phyloP scores from a whole-genome alignment of 306 rosid species.

The Arachis stenosperma region DNA sequence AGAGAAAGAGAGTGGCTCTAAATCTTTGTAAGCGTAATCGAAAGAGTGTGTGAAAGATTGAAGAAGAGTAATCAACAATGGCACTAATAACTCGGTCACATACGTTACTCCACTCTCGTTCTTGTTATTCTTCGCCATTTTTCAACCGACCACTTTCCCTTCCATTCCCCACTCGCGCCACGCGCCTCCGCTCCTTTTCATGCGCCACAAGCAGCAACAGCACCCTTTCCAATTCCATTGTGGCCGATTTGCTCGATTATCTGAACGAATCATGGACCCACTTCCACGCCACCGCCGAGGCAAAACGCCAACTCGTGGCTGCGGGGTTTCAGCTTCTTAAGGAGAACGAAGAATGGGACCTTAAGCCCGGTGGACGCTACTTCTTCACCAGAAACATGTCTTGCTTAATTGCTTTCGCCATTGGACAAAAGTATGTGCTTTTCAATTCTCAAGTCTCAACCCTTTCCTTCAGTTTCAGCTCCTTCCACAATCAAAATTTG shows the following conservation, averaged over 20 bases:
- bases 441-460: no score
- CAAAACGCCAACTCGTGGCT: conserved; percentile 72
- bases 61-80: background rate
- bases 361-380: conserved; percentile 94
- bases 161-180: conserved; percentile 23
- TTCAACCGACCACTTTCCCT: background rate
- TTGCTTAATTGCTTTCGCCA: conserved; percentile 83
- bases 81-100: background rate
- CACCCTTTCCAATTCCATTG: conserved; percentile 55
- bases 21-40: no score
- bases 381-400: conserved; percentile 95
- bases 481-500: background rate
- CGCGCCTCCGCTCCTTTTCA: conserved; percentile 45
- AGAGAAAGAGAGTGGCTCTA: no score
- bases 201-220: background rate
- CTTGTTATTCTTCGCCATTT: background rate
- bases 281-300: conserved; percentile 97
- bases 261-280: conserved; percentile 98
- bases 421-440: conserved; percentile 63
- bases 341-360: conserved; percentile 86
- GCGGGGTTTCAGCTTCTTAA: conserved; percentile 79
- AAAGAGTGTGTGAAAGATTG: no score
- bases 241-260: conserved; percentile 75
- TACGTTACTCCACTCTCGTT: background rate
- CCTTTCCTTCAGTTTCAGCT: background rate